Evolutionary conservation across 371 early-diverging fungal genomes (phyloP), one percentile per base, ranked within the genome.

Genomic region (Mucor sp.): DNA sequence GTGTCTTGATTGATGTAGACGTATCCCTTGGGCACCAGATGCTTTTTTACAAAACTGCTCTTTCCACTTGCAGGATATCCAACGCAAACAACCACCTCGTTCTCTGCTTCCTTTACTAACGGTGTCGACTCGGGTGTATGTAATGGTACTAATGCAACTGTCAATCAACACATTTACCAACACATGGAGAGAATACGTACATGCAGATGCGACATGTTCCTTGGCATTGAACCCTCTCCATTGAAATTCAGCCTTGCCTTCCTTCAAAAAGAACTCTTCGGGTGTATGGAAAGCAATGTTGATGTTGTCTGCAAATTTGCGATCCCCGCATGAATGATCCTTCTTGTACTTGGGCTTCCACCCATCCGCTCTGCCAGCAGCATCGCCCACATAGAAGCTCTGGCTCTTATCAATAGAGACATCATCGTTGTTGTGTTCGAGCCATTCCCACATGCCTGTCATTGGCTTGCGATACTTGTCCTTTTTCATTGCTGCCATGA

Each of bases 31-130:
- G 87, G 81, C 7, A 85, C 71, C 37, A 94, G 74, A 37, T 90
- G 80, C 19, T 72, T 82, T 2, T 75, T 75, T 5, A 88, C 87
- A 80, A 95, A 94, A 3, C 85, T 86, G 0, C 92, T 86, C 74
- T 96, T 97, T n/a, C 97, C 97, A 28, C 88, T 83, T 0, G 94
- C 97, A 1, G 97, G 96, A 17, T 83, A 86, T 0, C 97, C 97
- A 37, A 93, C 91, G 56, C 91, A 85, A 1, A 97, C 69, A 33
- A 96, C 75, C 25, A 97, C 33, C 32, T 95, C 69, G 4, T 28
- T 28, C 44, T 53, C 43, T 4, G 7, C 47, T 50, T 63, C n/a
- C 11, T n/a, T 17, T 1, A 39, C 30, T 14, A 55, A 48, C 2
- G 60, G 66, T 19, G 71, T 61, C 23, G 50, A 50, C 1, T 62